Evolutionary conservation across 1,284 basidiomycete genomes (phyloP), one percentile per base, ranked within the genome.

Genomic region (Leccinum subspadiceum): DNA sequence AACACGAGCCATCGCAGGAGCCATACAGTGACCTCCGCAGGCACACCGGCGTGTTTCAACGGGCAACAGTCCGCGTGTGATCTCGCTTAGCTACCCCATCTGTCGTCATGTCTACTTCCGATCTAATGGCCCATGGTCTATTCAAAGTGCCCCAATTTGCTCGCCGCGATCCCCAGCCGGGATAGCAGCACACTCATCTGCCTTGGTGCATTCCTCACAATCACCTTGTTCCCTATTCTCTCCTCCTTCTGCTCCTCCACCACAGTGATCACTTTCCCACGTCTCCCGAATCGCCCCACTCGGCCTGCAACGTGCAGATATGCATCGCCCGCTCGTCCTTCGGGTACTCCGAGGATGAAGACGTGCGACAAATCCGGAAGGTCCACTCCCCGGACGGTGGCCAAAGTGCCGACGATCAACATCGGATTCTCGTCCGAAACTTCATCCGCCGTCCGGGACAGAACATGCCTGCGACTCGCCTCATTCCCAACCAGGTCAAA

Each of bases 261-360:
- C 24, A 90, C 75, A 33, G 78, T 84, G 56, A 92, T 76, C 57
- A 89, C 87, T 69, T 82, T 84, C 17, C 88, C 87, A 41, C 72
- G 75, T 54, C 81, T 76, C 49, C 87, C 86, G 69, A 90, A 89
- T 57, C 90, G 81, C 13, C 89, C 89, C 6, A 88, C 87, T 13
- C 90, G 84, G n/a, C 90, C 90, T 2, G 87, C 84, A 57, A 87
- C 74, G 66, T 92, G 90, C 63, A 86, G 67, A 69, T 92, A 92
- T 53, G 76, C 77, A 68, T 89, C 86, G 13, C 83, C 76, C 62
- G 68, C 73, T 26, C 75, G 78, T 39, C 78, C 81, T 58, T 82
- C 81, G 6, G 82, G 81, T 1, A 86, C 73, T 5, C 87, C 89
- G 48, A 88, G 73, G 57, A 91, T 77, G 69, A 92, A 91, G 17